Base-by-base conservation (phyloP, 768 basidiomycete genomes). In the Crassisporium funariophilum region DNA sequence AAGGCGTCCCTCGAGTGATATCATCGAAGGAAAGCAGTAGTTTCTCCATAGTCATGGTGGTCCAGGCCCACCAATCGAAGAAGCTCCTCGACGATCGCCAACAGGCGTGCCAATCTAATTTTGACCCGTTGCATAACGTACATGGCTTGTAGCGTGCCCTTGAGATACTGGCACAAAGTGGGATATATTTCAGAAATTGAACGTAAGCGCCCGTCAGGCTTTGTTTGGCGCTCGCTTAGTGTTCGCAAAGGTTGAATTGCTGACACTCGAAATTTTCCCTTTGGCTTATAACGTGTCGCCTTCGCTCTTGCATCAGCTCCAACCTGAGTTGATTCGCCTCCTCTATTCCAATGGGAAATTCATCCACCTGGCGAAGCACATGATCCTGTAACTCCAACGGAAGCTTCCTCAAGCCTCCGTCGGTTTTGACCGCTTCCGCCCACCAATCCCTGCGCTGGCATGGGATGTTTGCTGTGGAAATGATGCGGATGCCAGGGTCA, bases 371-470 rank as follows among this genome's bases (percentile, higher is more conserved):
- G 10, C 50, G 39, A 22, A 60, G 41, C n/a, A 58, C 48, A 12
- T 47, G 25, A 6, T 46, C 51, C 39, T 55, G 50, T 20, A 58
- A 34, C 25, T 55, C 56, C 5, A 24, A 15, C 1, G 56, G 53
- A 20, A 58, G 38, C 9, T 39, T 50, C 13, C 35, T 40, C 39
- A 31, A 35, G 34, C 53, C 11, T 34, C 41, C 46, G 25, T 34
- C n/a, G n/a, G n/a, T n/a, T n/a, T n/a, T n/a, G n/a, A 58, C 42
- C 12, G 41, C 39, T 37, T 62, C 56, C 38, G 43, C 46, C 61
- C 66, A 64, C 66, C 67, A 69, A 8, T 68, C 60, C 35, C 51
- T 48, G 31, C 58, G 58, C 47, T 68, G 69, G 33, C 62, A 62
- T 1, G 65, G 65, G 4, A 68, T 58, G 36, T 65, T 48, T 19